Conservation (phyloP, 345 rosid species). For the Eucalyptus pauciflora region DNA sequence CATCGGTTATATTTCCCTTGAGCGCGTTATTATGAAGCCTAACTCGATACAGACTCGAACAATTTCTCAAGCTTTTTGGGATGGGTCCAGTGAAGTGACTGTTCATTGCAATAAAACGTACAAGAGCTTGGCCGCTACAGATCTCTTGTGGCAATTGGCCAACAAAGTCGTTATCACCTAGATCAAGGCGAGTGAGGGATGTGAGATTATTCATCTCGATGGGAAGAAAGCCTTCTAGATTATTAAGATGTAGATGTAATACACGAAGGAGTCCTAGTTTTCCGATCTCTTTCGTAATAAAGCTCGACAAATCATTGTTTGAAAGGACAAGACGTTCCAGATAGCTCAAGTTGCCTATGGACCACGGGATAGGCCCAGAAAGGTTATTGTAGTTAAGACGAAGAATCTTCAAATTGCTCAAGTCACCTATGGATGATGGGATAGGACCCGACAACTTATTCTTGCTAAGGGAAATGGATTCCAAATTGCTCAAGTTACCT, state of each 20-base stretch:
- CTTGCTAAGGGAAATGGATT: fast-evolving
- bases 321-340: fast-evolving
- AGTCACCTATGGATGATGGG: background rate
- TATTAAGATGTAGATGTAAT: background rate
- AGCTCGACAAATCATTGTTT: background rate
- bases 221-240: background rate
- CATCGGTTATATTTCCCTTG: background rate
- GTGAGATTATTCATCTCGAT: background rate
- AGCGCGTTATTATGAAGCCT: background rate
- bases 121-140: background rate
- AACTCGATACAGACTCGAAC: background rate
- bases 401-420: background rate
- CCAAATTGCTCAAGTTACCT: background rate
- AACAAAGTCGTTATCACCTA: background rate
- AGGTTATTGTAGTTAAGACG: background rate
- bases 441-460: background rate
- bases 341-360: background rate
- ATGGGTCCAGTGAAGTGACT: background rate
- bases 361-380: background rate
- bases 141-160: background rate
- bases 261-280: too few relatives aligned
- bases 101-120: background rate
- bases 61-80: background rate
- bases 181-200: background rate
- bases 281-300: background rate